Evolutionary conservation across 1,284 basidiomycete genomes (phyloP).

Genomic region (Tilletiaria anomala): DNA sequence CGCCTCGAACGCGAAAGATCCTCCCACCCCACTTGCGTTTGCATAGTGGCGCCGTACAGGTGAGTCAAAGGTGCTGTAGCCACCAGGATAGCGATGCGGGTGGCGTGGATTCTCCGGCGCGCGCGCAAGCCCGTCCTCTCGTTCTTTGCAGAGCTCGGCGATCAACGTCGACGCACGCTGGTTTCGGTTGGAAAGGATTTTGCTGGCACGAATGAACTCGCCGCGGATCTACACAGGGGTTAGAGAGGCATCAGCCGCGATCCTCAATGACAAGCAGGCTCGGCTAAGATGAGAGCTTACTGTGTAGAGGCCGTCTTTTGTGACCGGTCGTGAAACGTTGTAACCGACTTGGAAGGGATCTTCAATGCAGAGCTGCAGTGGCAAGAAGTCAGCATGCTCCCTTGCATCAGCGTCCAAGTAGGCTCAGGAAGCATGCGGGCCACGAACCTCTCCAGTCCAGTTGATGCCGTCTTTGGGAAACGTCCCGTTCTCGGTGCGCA

Average conservation of each 20-base stretch:
- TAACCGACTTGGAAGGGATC: constrained; percentile 92
- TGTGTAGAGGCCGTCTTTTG: constrained; percentile 85
- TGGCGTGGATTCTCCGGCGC: constrained; percentile 24
- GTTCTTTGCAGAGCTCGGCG: constrained; percentile 34
- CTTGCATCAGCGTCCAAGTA: background rate
- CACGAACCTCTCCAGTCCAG: constrained; percentile 79
- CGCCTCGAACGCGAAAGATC: constrained; percentile 33
- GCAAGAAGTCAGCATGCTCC: background rate
- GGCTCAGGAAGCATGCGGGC: constrained; percentile 42
- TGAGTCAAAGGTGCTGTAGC: constrained; percentile 3
- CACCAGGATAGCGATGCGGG: constrained; percentile 3
- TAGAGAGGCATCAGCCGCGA: too few species aligned
- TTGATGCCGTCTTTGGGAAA: constrained; percentile 78
- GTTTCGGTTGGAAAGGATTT: constrained; percentile 40
- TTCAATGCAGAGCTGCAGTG: constrained; percentile 43
- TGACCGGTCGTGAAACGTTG: constrained; percentile 91
- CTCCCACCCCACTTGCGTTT: constrained; percentile 17
- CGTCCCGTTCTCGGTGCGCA: constrained; percentile 59
- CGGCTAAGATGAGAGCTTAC: constrained; percentile 45
- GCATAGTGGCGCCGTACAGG: constrained; percentile 13
- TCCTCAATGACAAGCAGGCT: too few species aligned
- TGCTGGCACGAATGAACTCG: constrained; percentile 90
- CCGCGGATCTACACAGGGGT: constrained; percentile 55
- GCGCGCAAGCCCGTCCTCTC: constrained; percentile 31
- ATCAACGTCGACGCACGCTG: constrained; percentile 24